Base-by-base conservation (phyloP, 163 green algal species). In the Chlamydomonas reinhardtii region DNA sequence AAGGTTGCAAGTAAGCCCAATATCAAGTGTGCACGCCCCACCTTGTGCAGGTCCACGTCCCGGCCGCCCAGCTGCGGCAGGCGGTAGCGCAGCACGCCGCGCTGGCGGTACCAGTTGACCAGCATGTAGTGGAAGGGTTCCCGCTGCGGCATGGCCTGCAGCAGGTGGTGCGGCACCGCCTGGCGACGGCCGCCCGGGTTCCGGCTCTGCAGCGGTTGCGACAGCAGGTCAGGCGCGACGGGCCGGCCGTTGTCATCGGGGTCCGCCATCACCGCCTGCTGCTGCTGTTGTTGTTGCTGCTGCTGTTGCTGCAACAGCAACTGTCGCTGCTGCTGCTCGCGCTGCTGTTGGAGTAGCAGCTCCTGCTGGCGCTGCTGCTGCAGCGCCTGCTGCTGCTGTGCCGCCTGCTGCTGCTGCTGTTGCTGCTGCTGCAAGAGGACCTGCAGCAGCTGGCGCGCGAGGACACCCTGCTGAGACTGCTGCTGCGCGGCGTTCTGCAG, bases 1-100 rank as follows among this genome's bases (percentile, higher is more conserved):
- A n/a, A n/a, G 8, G 39, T 48, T 48, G 39, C 39, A 14, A 8
- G 39, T 8, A 48, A 8, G 39, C 39, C 39, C 8, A 48, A 48
- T 8, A 5, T 48, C 8, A 8, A 48, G 39, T 5, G 39, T 48
- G 39, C 39, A 8, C 5, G 5, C 39, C 39, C 39, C 71, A 87
- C 81, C 81, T 87, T 79, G 34, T 80, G 71, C 24, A 87, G 59
- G 81, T 87, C 81, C 22, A 87, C 8, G 1, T 87, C 81, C 35
- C 80, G 69, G 39, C 37, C 27, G 8, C 35, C 56, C 35, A 87
- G 37, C 17, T 66, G 35, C 8, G 81, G 79, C 52, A 85, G 52
- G 15, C 79, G 79, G 79, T 85, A 85, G 34, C 79, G 79, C 52
- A 62, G 24, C 68, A 85, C 79, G 32, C 69, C 54, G 19, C 79